Base-by-base conservation (phyloP, 192 early-diverging fungal species). In the Dissophora globulifera region DNA sequence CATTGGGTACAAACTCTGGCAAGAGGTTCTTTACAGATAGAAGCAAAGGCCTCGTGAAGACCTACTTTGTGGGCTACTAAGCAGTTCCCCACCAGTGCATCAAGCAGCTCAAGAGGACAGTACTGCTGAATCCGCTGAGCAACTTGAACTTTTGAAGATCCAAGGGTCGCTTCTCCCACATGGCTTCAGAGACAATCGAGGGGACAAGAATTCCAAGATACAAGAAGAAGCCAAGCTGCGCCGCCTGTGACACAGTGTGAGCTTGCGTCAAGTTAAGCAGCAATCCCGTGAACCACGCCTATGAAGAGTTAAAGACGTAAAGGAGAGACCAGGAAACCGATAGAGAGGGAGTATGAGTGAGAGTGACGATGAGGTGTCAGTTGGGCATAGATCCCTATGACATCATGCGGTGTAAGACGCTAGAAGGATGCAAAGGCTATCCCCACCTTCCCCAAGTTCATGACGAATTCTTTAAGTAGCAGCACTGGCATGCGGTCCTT, bases 11-110 rank as follows among this genome's bases (percentile, higher is more conserved):
- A n/a, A n/a, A n/a, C n/a, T n/a, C n/a, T n/a, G n/a, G n/a, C n/a
- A n/a, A n/a, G n/a, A n/a, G n/a, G n/a, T n/a, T n/a, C n/a, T n/a
- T n/a, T n/a, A n/a, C n/a, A n/a, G n/a, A n/a, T n/a, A 38, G 35
- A 38, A 38, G 35, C 35, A 38, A 13, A 38, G 13, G 35, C n/a
- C n/a, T n/a, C n/a, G n/a, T n/a, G n/a, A n/a, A n/a, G n/a, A n/a
- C n/a, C n/a, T n/a, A n/a, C n/a, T n/a, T n/a, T n/a, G n/a, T n/a
- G n/a, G n/a, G n/a, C n/a, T n/a, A n/a, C n/a, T 67, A 76, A 20
- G 50, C 63, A 33, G 72, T 76, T 19, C 72, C 72, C 72, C 72
- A 76, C 72, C 63, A 76, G 45, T 76, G 72, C 62, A 76, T 61
- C 23, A 67, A 4, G 30, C 63, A 67, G 31, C 63, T 33, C 25